A percentile compares a stretch with the other conserved stretches of the same genome.
These are phyloP conservation scores for Metschnikowia drakensbergensis DNA, from an alignment of 805 yeast genomes.

Conservation along the genomic window DNA sequence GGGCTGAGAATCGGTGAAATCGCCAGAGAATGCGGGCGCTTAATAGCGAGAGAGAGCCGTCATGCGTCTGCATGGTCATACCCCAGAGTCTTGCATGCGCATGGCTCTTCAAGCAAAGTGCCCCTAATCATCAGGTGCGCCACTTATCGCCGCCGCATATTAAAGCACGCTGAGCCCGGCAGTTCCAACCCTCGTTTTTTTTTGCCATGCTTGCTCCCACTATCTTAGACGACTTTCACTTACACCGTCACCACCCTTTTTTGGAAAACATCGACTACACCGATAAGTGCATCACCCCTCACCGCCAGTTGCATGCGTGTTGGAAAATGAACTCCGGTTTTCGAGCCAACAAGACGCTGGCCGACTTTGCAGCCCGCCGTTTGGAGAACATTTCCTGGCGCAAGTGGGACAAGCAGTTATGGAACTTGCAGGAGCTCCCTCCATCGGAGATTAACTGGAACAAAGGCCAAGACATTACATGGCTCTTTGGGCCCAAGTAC, in stretches of 20 bases:
- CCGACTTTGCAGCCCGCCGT: conserved; percentile 23
- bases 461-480: conserved; percentile 51
- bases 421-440: conserved; percentile 27
- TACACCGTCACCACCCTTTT: conserved; percentile 8
- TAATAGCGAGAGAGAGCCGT: neutral
- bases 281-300: conserved; percentile 13
- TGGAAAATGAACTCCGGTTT: conserved; percentile 23
- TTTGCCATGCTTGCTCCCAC: conserved; percentile 5
- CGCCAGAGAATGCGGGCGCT: neutral
- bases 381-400: conserved; percentile 41
- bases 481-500: conserved; percentile 50
- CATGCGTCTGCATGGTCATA: neutral
- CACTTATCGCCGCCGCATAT: neutral
- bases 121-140: neutral
- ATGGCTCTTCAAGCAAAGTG: neutral
- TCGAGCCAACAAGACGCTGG: conserved; percentile 17
- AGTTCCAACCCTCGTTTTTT: neutral
- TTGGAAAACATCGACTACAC: conserved; percentile 33
- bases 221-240: conserved; percentile 14
- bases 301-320: conserved; percentile 21
- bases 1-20: no score
- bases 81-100: conserved; percentile 1
- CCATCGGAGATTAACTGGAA: conserved; percentile 52
- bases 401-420: conserved; percentile 31
- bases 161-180: neutral